phyloP scores from a whole-genome alignment of 148 eudicot species.

The Diospyros lotus region DNA sequence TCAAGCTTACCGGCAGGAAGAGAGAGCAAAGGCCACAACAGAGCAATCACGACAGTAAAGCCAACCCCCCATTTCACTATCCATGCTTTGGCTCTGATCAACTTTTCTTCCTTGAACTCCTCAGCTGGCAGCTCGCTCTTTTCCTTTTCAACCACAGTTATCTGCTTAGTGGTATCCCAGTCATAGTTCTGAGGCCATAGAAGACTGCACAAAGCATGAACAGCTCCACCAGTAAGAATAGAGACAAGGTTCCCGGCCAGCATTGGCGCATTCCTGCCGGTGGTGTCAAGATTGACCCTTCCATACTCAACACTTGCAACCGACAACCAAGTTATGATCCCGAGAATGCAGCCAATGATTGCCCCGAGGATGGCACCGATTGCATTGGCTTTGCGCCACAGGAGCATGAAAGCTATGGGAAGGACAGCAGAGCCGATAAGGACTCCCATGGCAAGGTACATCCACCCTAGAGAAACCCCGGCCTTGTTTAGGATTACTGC shows the following conservation, averaged over 20 bases:
- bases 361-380: conserved; percentile 74
- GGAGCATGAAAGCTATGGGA: conserved; percentile 90
- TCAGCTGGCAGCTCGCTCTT: conserved; percentile 52
- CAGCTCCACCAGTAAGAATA: conserved; percentile 71
- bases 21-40: conserved; percentile 84
- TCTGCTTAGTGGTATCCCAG: conserved; percentile 88
- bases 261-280: conserved; percentile 89
- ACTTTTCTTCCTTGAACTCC: conserved; percentile 71
- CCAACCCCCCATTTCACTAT: conserved; percentile 96
- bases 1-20: conserved; percentile 74
- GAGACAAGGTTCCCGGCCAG: conserved; percentile 89
- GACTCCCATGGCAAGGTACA: conserved; percentile 96
- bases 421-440: conserved; percentile 90
- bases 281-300: conserved; percentile 73
- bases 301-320: conserved; percentile 76
- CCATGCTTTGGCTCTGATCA: conserved; percentile 71
- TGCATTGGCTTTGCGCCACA: conserved; percentile 89
- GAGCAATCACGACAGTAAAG: conserved; percentile 61
- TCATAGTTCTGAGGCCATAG: conserved; percentile 79
- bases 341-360: conserved; percentile 58
- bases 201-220: conserved; percentile 70
- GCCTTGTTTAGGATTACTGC: conserved; percentile 89
- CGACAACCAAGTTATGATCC: conserved; percentile 62
- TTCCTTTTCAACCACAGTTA: conserved; percentile 84
- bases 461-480: conserved; percentile 90